Evolutionary conservation across 805 yeast species (phyloP).

Genomic region (Candida arabinofermentans): DNA sequence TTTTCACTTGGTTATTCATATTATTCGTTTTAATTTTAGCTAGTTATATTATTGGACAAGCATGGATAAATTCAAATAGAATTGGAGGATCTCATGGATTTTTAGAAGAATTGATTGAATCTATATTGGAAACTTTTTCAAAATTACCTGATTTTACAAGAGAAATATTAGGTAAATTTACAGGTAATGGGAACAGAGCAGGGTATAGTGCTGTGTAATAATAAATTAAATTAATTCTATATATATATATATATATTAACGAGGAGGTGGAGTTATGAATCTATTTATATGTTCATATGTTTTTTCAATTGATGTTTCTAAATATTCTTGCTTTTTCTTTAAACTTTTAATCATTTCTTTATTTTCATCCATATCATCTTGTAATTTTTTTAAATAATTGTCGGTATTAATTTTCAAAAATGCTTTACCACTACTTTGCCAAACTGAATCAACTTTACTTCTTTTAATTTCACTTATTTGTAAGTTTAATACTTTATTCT

Average conservation of each 20-base stretch:
- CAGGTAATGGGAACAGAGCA: constrained; percentile 66
- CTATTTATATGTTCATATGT: constrained; percentile 58
- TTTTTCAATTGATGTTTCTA: constrained; percentile 73
- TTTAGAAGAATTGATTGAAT: constrained; percentile 67
- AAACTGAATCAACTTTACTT: constrained; percentile 50
- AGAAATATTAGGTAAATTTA: constrained; percentile 64
- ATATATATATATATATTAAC: neutral
- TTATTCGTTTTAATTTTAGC: constrained; percentile 65
- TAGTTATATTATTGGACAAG: constrained; percentile 66
- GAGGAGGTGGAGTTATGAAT: constrained; percentile 6
- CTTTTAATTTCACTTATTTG: constrained; percentile 52
- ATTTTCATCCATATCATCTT: constrained; percentile 48
- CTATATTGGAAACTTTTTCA: constrained; percentile 50
- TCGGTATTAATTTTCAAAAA: constrained; percentile 46
- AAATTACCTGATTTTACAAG: constrained; percentile 62
- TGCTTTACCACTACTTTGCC: constrained; percentile 85
- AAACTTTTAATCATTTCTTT: constrained; percentile 59
- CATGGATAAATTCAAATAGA: constrained; percentile 66
- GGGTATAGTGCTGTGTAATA: constrained; percentile 88
- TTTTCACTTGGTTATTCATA: constrained; percentile 80
- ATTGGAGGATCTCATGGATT: constrained; percentile 69
- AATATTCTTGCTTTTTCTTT: constrained; percentile 64
- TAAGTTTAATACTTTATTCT: constrained; percentile 48
- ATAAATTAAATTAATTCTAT: neutral
- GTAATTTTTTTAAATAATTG: constrained; percentile 45